Evolutionary conservation across 2,329 filamentous ascomycete species (phyloP), one percentile per base, ranked within the genome.

Genomic region (Aureobasidium sp.): DNA sequence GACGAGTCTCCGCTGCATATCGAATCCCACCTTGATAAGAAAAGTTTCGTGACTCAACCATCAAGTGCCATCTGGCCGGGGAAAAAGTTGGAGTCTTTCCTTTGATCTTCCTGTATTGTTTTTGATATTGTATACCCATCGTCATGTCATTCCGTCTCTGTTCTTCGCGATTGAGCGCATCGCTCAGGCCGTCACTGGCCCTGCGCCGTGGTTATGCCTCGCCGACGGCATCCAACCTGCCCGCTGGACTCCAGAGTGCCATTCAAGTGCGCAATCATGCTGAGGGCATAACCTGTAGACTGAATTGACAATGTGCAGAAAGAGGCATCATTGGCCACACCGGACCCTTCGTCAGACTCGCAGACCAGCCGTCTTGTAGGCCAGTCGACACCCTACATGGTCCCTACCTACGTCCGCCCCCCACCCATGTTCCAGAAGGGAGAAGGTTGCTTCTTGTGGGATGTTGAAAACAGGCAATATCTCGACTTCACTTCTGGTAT

Each of bases 401-500:
- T 99, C 31, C 88, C 91, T 2, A 99, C 94, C 59, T 99, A 99
- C 76, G 86, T 91, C 58, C 90, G 94, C 29, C 93, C 94, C 53
- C 83, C 89, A 48, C 91, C 91, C 2, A 89, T 97, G 71, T 97
- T 99, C 75, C 86, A 91, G 63, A 89, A 87, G 73, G 94, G 92
- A 66, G 80, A 91, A 72, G 94, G 94, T 2, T 91, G 88, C 64
- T 92, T 91, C 73, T 76, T 99, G 65, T 97, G 87, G 85, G 94
- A 99, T 73, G 78, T 93, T 41, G 91, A 97, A 77, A 89, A 94
- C 72, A 81, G 90, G 64, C 87, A 86, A 73, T 99, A 97, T 73
- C 82, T 99, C 34, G 94, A 99, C 76, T 90, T 99, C 70, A 97
- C 94, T 1, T 88, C 92, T 11, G 94, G 94, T 52, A 99, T 99